Conservation (phyloP, 169 alveolate species). For the Fabrea salina region DNA sequence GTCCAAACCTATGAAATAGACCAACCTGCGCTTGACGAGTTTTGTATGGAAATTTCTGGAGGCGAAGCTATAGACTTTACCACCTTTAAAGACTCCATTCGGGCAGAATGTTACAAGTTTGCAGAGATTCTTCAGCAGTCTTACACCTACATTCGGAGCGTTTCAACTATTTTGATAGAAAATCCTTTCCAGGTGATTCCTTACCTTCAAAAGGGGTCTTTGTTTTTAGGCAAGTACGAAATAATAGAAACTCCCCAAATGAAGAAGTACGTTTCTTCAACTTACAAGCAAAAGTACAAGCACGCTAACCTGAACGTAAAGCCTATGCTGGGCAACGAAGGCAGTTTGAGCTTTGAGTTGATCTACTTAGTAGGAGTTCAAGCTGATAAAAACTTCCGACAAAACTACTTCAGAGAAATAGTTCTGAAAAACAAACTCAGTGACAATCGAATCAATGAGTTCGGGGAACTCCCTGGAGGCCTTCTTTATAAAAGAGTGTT, state of each 20-base stretch:
- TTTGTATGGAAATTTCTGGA: background rate
- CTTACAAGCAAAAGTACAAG: conserved; percentile 30
- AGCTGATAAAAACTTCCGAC: conserved; percentile 27
- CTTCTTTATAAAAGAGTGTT: conserved; percentile 28
- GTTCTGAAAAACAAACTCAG: conserved; percentile 19
- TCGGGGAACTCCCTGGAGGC: conserved; percentile 38
- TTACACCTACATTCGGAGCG: background rate
- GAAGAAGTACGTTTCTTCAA: background rate
- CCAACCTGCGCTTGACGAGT: background rate
- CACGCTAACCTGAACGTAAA: conserved; percentile 23
- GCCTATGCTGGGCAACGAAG: conserved; percentile 20
- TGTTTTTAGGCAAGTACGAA: conserved; percentile 36
- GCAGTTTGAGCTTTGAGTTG: background rate
- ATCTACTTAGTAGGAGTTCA: conserved; percentile 14
- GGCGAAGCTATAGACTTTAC: conserved; percentile 19
- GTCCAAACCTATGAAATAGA: background rate
- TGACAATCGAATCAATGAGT: background rate
- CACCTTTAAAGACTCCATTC: background rate
- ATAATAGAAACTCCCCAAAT: conserved; percentile 13
- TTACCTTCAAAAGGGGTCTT: conserved; percentile 28
- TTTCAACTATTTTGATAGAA: conserved; percentile 29
- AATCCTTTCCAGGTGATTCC: conserved; percentile 32
- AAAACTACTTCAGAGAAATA: conserved; percentile 32
- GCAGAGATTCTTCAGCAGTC: conserved; percentile 27
- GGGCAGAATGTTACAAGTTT: conserved; percentile 1